These are phyloP conservation scores for Candida sp. DNA, from an alignment of 1,139 yeast species.

Conservation along the genomic window DNA sequence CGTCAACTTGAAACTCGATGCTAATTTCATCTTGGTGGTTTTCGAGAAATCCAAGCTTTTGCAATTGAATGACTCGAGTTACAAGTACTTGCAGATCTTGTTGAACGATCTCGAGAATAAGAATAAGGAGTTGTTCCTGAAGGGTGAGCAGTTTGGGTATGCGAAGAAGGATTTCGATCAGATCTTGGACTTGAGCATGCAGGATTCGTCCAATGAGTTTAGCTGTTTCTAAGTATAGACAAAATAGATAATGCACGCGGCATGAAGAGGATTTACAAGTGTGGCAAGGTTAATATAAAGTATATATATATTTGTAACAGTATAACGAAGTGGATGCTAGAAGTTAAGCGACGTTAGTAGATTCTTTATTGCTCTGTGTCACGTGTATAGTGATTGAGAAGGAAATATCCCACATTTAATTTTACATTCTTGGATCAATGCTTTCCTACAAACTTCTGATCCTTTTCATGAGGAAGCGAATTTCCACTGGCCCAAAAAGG, in stretches of 20 bases:
- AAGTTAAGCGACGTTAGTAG: too few species aligned
- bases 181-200: slow-evolving; percentile 31
- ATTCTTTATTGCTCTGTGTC: too few species aligned
- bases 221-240: slow-evolving; percentile 17
- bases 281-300: too few species aligned
- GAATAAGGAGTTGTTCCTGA: slow-evolving; percentile 18
- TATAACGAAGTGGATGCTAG: too few species aligned
- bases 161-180: slow-evolving; percentile 31
- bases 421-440: too few species aligned
- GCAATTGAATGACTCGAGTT: slow-evolving; percentile 39
- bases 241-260: not conserved
- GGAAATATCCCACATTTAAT: too few species aligned
- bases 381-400: too few species aligned
- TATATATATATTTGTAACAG: too few species aligned
- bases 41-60: slow-evolving; percentile 42
- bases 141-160: slow-evolving; percentile 14
- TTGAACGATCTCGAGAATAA: slow-evolving; percentile 36
- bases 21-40: slow-evolving; percentile 43
- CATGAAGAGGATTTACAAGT: too few species aligned
- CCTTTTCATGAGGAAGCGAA: too few species aligned
- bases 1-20: slow-evolving; percentile 39
- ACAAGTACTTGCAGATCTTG: slow-evolving; percentile 38
- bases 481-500: too few species aligned
- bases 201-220: slow-evolving; percentile 39
- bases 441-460: too few species aligned